Evolutionary conservation across 148 eudicot species (phyloP).

Genomic region (Fagopyrum tataricum): DNA sequence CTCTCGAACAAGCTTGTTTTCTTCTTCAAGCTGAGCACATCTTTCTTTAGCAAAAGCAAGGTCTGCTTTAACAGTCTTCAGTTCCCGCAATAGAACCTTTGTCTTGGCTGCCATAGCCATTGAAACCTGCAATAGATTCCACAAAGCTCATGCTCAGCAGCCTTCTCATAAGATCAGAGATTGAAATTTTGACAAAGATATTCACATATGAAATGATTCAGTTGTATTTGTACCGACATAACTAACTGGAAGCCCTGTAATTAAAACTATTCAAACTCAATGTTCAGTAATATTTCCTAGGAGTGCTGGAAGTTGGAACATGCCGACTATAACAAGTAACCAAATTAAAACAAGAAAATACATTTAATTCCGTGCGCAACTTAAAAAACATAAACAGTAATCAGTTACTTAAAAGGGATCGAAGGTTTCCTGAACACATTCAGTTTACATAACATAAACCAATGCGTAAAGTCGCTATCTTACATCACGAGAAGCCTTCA

Average conservation of each 20-base stretch:
- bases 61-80: conserved; percentile 84
- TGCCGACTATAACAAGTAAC: not conserved
- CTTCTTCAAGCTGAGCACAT: conserved; percentile 85
- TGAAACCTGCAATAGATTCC: conserved; percentile 49
- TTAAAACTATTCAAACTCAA: not conserved
- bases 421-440: not conserved
- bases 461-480: conserved; percentile 53
- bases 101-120: conserved; percentile 93
- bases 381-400: not conserved
- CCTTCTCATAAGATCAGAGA: not conserved
- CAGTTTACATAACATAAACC: not conserved
- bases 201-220: not conserved
- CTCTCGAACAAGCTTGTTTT: conserved; percentile 60
- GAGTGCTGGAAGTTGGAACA: not conserved
- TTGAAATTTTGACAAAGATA: conserved; percentile 1
- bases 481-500: conserved; percentile 98
- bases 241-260: not conserved
- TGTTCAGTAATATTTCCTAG: not conserved
- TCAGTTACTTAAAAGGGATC: not conserved
- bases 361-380: not conserved
- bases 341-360: not conserved
- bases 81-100: conserved; percentile 77
- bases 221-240: not conserved
- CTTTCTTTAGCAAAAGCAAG: conserved; percentile 90
- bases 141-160: conserved; percentile 13